Percentiles rank a stretch among this genome's conserved stretches.
These are phyloP conservation scores for Colletotrichum plurivorum DNA, from an alignment of 2,329 filamentous ascomycete species.

Conservation along the genomic window DNA sequence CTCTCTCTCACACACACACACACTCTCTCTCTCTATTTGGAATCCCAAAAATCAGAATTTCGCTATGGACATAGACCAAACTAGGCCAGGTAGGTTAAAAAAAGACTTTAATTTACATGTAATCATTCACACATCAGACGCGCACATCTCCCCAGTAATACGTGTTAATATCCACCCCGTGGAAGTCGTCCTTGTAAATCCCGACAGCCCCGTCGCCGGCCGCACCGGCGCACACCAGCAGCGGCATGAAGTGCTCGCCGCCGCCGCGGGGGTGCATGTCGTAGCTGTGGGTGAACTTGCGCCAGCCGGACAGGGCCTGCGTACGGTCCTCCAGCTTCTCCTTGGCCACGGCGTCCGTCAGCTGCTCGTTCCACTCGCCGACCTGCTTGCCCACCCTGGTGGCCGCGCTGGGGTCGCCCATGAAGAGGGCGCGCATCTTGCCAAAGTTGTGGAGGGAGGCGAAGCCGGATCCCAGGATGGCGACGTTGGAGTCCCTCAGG, in stretches of 20 bases:
- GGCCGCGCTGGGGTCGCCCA: conserved; percentile 41
- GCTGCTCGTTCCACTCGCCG: conserved; percentile 60
- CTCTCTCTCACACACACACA: neutral
- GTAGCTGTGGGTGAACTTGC: conserved; percentile 61
- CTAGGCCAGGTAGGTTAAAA: neutral
- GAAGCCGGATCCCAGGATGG: conserved; percentile 72
- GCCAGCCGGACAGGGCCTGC: conserved; percentile 61
- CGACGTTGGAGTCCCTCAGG: conserved; percentile 68
- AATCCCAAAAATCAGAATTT: neutral
- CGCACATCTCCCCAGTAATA: conserved; percentile 65
- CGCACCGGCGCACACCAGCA: conserved; percentile 69
- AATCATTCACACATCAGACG: conserved; percentile 16
- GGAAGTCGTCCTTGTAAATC: conserved; percentile 63
- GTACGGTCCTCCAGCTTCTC: conserved; percentile 52
- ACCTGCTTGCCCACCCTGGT: conserved; percentile 46
- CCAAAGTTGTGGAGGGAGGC: conserved; percentile 70
- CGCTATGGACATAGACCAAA: conserved; percentile 17
- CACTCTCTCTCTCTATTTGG: neutral
- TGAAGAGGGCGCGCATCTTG: conserved; percentile 57
- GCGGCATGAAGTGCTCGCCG: conserved; percentile 72
- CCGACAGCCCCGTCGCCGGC: conserved; percentile 60
- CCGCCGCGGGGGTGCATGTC: conserved; percentile 68
- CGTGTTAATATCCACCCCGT: conserved; percentile 65
- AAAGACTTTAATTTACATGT: no score
- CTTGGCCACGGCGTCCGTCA: conserved; percentile 57